phyloP scores from a whole-genome alignment of 768 basidiomycete genomes.

The Chiua virens region DNA sequence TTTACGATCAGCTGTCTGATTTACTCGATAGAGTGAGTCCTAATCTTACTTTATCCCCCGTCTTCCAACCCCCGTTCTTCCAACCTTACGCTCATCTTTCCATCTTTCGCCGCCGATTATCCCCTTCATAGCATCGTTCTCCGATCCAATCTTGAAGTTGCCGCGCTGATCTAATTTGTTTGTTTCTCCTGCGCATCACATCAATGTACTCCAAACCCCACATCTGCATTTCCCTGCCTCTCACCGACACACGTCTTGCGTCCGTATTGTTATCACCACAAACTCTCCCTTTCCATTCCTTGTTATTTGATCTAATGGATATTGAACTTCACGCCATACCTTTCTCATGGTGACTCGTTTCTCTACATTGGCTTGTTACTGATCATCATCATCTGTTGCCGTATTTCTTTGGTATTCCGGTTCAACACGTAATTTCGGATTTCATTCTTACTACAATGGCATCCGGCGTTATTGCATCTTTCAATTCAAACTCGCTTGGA shows the following conservation, averaged over 20 bases:
- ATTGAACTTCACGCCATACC: conserved; percentile 13
- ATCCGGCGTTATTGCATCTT: conserved; percentile 1
- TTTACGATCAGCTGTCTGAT: conserved; percentile 11
- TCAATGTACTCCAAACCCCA: conserved; percentile 11
- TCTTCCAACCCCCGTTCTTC: conserved; percentile 19
- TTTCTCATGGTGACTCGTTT: conserved; percentile 3
- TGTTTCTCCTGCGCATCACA: conserved; percentile 17
- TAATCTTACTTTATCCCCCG: conserved; percentile 20
- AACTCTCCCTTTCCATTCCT: conserved; percentile 17
- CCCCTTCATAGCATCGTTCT: conserved; percentile 35
- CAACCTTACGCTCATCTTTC: conserved; percentile 29
- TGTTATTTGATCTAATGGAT: conserved; percentile 19
- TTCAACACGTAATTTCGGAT: conserved; percentile 29
- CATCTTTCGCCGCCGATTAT: conserved; percentile 12
- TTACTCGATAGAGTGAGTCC: conserved; percentile 63
- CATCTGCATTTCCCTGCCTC: conserved; percentile 4
- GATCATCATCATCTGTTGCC: conserved; percentile 13
- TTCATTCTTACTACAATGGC: conserved; percentile 19
- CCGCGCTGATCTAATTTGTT: conserved; percentile 33
- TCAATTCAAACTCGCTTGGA: conserved; percentile 3
- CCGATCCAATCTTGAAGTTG: conserved; percentile 36
- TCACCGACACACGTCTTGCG: conserved; percentile 12
- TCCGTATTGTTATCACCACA: conserved; percentile 17
- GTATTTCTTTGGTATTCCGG: conserved; percentile 25
- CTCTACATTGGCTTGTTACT: conserved; percentile 12